These are phyloP conservation scores for Hebeloma cylindrosporum DNA, from an alignment of 768 basidiomycete species.

Conservation along the genomic window DNA sequence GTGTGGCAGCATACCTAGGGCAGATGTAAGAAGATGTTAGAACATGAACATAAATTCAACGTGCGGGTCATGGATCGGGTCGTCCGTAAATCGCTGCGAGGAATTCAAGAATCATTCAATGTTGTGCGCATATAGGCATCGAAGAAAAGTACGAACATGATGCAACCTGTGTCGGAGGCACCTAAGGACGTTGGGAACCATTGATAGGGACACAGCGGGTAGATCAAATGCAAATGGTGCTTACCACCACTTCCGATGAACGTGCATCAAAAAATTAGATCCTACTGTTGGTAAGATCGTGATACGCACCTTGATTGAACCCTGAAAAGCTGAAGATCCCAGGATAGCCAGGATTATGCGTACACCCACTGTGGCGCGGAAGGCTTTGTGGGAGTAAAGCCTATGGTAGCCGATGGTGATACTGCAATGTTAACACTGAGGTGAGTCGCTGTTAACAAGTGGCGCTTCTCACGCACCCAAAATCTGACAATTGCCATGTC, in stretches of 20 bases:
- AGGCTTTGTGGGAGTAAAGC: constrained; percentile 75
- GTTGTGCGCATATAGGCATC: neutral
- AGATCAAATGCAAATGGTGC: constrained; percentile 5
- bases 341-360: constrained; percentile 60
- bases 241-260: constrained; percentile 49
- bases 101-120: neutral
- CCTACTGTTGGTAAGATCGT: neutral
- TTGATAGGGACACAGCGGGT: neutral
- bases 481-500: constrained; percentile 69
- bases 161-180: constrained; percentile 74
- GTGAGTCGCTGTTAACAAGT: neutral
- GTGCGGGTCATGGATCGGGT: constrained; percentile 67
- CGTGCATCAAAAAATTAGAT: constrained; percentile 2
- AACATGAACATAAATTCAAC: constrained; percentile 18
- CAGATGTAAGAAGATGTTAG: neutral
- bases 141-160: constrained; percentile 48
- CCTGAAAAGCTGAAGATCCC: constrained; percentile 76
- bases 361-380: constrained; percentile 55
- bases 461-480: constrained; percentile 49
- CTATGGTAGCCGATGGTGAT: constrained; percentile 79
- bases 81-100: constrained; percentile 64
- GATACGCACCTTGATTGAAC: constrained; percentile 65
- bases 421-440: constrained; percentile 32
- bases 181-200: constrained; percentile 33
- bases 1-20: constrained; percentile 67